Percentiles rank a stretch among this genome's conserved stretches.
Conservation (phyloP, 2,329 filamentous ascomycete species). For the Didymella lethalis region DNA sequence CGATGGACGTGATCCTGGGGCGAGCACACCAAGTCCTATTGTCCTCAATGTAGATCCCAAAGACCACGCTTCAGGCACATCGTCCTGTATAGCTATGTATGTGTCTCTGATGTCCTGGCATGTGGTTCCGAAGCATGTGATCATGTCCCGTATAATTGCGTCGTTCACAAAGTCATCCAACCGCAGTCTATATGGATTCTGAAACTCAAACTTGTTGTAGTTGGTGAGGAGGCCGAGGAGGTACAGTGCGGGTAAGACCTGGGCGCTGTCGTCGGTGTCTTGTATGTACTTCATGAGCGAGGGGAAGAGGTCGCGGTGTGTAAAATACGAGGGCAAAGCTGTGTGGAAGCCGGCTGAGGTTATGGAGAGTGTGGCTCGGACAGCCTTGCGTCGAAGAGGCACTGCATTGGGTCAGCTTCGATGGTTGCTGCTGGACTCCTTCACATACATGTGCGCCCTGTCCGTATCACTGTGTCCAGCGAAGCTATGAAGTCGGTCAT, state of each 20-base stretch:
- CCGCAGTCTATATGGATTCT: conserved; percentile 92
- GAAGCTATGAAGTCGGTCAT: conserved; percentile 88
- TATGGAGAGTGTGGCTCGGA: conserved; percentile 81
- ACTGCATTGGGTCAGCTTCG: conserved; percentile 57
- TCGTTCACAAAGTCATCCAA: conserved; percentile 97
- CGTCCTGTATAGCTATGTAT: conserved; percentile 88
- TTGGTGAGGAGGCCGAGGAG: conserved; percentile 89
- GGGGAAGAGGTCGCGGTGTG: conserved; percentile 92
- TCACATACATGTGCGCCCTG: conserved; percentile 71
- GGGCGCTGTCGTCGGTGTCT: conserved; percentile 71
- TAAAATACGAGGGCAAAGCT: conserved; percentile 91
- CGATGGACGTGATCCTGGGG: conserved; percentile 70
- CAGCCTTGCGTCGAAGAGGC: conserved; percentile 77
- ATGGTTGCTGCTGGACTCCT: not conserved
- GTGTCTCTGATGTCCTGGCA: conserved; percentile 73
- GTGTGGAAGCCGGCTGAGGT: conserved; percentile 96
- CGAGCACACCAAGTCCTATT: conserved; percentile 81
- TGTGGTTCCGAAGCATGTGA: conserved; percentile 75
- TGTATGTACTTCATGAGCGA: conserved; percentile 93
- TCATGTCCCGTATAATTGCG: conserved; percentile 80
- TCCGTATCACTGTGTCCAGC: conserved; percentile 83
- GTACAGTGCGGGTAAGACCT: conserved; percentile 76
- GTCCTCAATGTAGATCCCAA: conserved; percentile 81
- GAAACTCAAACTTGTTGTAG: conserved; percentile 99
- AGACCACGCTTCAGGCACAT: conserved; percentile 89